A percentile compares a stretch with the other conserved stretches of the same genome.
Evolutionary conservation across 1,284 basidiomycete genomes (phyloP).

Genomic region (Schizopora paradoxa): DNA sequence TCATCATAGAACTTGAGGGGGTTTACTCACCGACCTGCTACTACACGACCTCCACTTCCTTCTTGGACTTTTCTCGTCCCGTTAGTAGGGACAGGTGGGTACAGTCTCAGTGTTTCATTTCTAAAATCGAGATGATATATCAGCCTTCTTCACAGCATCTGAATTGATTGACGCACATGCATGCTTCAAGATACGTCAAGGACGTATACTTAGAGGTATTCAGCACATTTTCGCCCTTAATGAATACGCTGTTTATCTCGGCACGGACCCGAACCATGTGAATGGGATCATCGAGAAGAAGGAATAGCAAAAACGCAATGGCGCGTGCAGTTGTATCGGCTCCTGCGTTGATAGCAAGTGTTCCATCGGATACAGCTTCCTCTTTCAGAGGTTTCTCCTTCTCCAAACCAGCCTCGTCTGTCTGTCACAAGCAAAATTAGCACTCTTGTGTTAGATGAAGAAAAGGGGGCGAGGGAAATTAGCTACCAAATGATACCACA

Average conservation of each 20-base stretch:
- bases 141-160: not conserved
- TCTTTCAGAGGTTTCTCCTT: slow-evolving; percentile 20
- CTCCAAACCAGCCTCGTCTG: slow-evolving; percentile 27
- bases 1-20: no score
- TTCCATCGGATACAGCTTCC: slow-evolving; percentile 28
- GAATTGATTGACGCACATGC: slow-evolving; percentile 24
- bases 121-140: not conserved
- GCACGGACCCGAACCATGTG: slow-evolving; percentile 24
- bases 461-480: not conserved
- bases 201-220: slow-evolving; percentile 21
- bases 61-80: slow-evolving; percentile 12
- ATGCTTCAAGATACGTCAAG: slow-evolving; percentile 30
- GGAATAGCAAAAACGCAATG: slow-evolving; percentile 27
- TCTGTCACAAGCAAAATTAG: slow-evolving; percentile 21
- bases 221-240: slow-evolving; percentile 16
- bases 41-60: slow-evolving; percentile 13
- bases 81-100: slow-evolving; percentile 10
- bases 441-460: not conserved
- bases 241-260: slow-evolving; percentile 27
- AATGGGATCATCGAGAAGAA: slow-evolving; percentile 29
- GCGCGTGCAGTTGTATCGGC: slow-evolving; percentile 33
- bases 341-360: slow-evolving; percentile 33
- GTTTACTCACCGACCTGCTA: slow-evolving; percentile 10
- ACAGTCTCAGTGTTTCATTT: slow-evolving; percentile 14
- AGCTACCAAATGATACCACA: slow-evolving; percentile 12